Percentiles rank a stretch among this genome's conserved stretches.
phyloP scores from a whole-genome alignment of 805 yeast genomes.

The Blastobotrys chiropterorum region DNA sequence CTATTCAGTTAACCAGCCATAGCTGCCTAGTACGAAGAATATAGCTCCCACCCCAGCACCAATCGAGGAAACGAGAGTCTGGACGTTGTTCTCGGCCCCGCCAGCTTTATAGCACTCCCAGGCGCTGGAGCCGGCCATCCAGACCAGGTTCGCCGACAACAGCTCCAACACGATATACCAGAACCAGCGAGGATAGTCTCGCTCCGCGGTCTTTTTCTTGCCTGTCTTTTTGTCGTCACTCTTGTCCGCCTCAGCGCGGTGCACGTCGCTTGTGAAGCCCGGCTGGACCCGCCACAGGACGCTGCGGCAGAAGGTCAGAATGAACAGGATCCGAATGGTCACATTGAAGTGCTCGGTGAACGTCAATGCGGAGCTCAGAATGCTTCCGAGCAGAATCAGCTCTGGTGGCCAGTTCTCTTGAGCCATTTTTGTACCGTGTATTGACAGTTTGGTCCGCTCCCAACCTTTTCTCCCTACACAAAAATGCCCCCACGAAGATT shows the following conservation, averaged over 20 bases:
- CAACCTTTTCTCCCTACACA: neutral
- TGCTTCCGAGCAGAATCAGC: constrained; percentile 3
- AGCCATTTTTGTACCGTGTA: constrained; percentile 3
- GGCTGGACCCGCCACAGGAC: constrained; percentile 9
- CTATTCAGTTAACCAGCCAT: neutral
- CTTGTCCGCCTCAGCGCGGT: neutral
- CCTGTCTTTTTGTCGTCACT: neutral
- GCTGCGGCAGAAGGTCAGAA: constrained; percentile 9
- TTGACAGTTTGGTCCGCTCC: neutral
- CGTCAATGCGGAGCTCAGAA: neutral
- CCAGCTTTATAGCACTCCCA: neutral
- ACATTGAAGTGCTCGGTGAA: constrained; percentile 5
- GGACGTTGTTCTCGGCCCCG: constrained; percentile 1
- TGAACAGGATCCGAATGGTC: constrained; percentile 9
- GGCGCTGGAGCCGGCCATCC: neutral
- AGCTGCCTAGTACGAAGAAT: neutral
- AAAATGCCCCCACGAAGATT: neutral
- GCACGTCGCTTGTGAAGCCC: neutral
- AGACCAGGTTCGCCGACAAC: neutral
- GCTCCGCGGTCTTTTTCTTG: neutral
- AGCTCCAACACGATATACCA: neutral
- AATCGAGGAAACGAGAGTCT: constrained; percentile 1
- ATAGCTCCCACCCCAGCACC: neutral
- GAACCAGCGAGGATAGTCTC: neutral
- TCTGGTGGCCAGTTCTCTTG: constrained; percentile 13